Evolutionary conservation across 2,329 filamentous ascomycete species (phyloP), one percentile per base, ranked within the genome.

Genomic region (Cercospora sp.): DNA sequence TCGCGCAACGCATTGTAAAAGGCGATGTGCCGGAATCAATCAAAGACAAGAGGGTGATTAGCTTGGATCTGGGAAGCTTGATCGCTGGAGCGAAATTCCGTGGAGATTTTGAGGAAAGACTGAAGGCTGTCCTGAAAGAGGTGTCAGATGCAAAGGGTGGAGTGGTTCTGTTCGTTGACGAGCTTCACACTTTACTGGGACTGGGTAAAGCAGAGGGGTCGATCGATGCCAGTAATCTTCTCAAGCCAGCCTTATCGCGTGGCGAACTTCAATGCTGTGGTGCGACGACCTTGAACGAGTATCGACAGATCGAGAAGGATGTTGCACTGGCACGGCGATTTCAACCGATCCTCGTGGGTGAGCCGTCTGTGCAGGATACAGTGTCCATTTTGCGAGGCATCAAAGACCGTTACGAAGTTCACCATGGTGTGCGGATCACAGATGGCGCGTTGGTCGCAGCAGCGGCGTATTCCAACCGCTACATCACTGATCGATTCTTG

Each of bases 351-450:
- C 81, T 93, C 40, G 93, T 99, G n/a, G 91, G 90, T 69, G 95
- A 99, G 75, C 95, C 95, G 0, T 90, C 88, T 0, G 94, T 98
- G 0, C 89, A 92, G 73, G 94, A 97, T 73, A 97, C 95, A 0
- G 94, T 99, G 70, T 97, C 93, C 61, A 98, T 99, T 66, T 84
- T 99, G 0, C 89, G 95, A 76, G 95, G 94, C 60, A 97, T 99
- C 83, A 98, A 98, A 78, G 94, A 98, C 77, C 92, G 93, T 73
- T 99, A 99, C 76, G 95, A 98, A 79, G 92, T 98, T 0, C 95
- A 98, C 73, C 95, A 99, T 76, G 94, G 95, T 80, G 94, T 98
- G 0, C 87, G 94, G 64, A 98, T 99, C 72, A 97, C 93, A 0
- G 95, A 98, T 75, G 90, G 91, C 1, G 93, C 95, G 6, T 83